A percentile compares a stretch with the other conserved stretches of the same genome.
Evolutionary conservation across 1,139 yeast genomes (phyloP).

Genomic region (Kodamaea anthophila): DNA sequence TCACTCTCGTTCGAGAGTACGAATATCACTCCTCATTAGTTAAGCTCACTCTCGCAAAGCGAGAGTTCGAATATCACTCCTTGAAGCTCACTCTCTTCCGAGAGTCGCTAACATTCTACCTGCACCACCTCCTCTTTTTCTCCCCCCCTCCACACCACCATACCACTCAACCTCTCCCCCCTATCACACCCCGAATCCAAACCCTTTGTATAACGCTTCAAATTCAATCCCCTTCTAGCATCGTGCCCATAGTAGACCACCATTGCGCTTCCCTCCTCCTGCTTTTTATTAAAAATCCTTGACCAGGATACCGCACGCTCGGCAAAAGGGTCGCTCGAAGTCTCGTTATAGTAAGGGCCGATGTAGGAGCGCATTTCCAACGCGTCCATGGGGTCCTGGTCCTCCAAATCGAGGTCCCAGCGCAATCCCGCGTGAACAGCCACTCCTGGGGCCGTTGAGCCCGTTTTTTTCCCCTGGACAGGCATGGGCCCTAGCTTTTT

Average conservation of each 20-base stretch:
- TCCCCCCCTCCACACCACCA: slow-evolving; percentile 39
- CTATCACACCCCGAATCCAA: slow-evolving; percentile 77
- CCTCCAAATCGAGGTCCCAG: slow-evolving; percentile 51
- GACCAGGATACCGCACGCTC: slow-evolving; percentile 60
- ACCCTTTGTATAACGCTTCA: slow-evolving; percentile 65
- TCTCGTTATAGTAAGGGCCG: slow-evolving; percentile 50
- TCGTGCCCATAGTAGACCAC: slow-evolving; percentile 89
- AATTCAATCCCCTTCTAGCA: slow-evolving; percentile 68
- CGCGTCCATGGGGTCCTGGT: slow-evolving; percentile 58
- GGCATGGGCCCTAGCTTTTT: slow-evolving; percentile 59
- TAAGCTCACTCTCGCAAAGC: too few relatives aligned
- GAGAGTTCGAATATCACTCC: too few relatives aligned
- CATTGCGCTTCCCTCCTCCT: slow-evolving; percentile 22
- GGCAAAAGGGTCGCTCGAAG: slow-evolving; percentile 46
- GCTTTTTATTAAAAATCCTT: slow-evolving; percentile 50
- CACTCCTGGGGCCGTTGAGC: slow-evolving; percentile 37
- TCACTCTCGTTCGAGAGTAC: too few relatives aligned
- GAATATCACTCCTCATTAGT: not conserved
- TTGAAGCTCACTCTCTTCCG: too few relatives aligned
- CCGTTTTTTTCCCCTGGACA: slow-evolving; percentile 21
- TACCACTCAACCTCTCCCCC: slow-evolving; percentile 66
- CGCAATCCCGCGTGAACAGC: slow-evolving; percentile 78
- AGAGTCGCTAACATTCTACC: slow-evolving; percentile 12
- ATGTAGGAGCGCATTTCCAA: slow-evolving; percentile 56
- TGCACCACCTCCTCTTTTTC: slow-evolving; percentile 20